Evolutionary conservation across 139 green algal genomes (phyloP), one percentile per base, ranked within the genome.

Genomic region (Coelastrella sp.): DNA sequence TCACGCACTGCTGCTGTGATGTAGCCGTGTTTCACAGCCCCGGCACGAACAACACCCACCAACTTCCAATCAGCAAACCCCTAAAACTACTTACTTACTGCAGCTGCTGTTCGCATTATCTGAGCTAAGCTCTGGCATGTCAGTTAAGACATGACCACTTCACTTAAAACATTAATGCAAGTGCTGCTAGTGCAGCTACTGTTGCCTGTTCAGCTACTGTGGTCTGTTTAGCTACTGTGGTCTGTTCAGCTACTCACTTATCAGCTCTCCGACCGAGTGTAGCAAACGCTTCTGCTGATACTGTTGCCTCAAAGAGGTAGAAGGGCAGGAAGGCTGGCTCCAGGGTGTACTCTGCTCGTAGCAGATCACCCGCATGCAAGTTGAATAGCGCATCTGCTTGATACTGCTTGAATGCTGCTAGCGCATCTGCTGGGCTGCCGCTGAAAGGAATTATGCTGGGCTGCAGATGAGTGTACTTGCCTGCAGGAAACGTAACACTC

Each of bases 281-380:
- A 14, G 78, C 88, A 68, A 79, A 81, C 6, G 88, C 92, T 32
- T 93, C 78, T 13, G 94, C 88, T 7, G 85, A 80, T 0, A 94
- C 85, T 2, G 65, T 60, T 32, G 90, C 80, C 6, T 93, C 90
- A 90, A 96, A 96, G 22, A 96, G 79, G 91, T 90, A 96, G 86
- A 96, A 95, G 1, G 94, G 94, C 86, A 96, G 90, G 60, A 94
- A 83, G 5, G 77, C 92, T 4, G 92, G 76, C 3, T 80, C 76
- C 78, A 96, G 64, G 47, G 47, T 32, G 58, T 74, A 65, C 7
- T 81, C 75, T 19, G 58, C 73, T 4, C 19, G n/a, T 4, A 90
- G 86, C 86, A 90, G 13, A 73, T 90, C 23, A 3, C 86, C 61
- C 2, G 86, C 86, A 73, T 90, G 86, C 58, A 90, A 19, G 13